phyloP scores from a whole-genome alignment of 2,329 filamentous ascomycete species.

The Talaromyces piceae region DNA sequence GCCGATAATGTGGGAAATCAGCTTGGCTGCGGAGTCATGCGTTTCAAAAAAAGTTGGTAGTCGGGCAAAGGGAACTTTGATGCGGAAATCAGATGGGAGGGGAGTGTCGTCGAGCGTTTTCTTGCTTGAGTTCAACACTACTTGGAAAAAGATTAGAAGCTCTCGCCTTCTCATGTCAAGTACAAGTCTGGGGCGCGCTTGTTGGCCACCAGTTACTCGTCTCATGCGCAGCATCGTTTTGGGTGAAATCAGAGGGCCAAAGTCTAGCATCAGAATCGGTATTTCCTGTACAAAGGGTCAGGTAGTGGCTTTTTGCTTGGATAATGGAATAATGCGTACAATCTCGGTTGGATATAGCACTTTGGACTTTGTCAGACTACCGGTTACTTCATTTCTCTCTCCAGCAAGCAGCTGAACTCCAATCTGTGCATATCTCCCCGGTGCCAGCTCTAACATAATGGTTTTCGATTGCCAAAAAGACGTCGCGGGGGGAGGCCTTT shows the following conservation, averaged over 20 bases:
- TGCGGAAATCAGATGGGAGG: slow-evolving; percentile 26
- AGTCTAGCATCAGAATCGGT: slow-evolving; percentile 45
- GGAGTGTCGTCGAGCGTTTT: not conserved
- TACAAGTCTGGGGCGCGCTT: slow-evolving; percentile 25
- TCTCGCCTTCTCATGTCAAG: slow-evolving; percentile 40
- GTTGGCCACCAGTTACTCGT: slow-evolving; percentile 24
- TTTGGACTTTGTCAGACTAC: slow-evolving; percentile 28
- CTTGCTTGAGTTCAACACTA: slow-evolving; percentile 17
- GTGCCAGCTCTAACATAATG: slow-evolving; percentile 23
- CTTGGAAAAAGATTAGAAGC: slow-evolving; percentile 40
- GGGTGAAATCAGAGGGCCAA: slow-evolving; percentile 53
- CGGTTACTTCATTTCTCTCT: slow-evolving; percentile 15
- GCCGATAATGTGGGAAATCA: slow-evolving; percentile 29
- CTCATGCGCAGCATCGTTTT: slow-evolving; percentile 55
- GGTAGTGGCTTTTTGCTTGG: not conserved
- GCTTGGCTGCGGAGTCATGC: slow-evolving; percentile 13
- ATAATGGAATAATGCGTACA: slow-evolving; percentile 20
- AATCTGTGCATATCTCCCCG: slow-evolving; percentile 13
- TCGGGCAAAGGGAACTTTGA: slow-evolving; percentile 41
- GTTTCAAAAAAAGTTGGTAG: slow-evolving; percentile 33
- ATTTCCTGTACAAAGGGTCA: slow-evolving; percentile 29
- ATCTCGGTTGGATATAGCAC: slow-evolving; percentile 28
- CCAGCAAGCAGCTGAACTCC: slow-evolving; percentile 21
- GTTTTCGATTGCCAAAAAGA: slow-evolving; percentile 43
- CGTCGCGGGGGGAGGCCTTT: slow-evolving; percentile 44